phyloP scores from a whole-genome alignment of 805 yeast genomes.

The Kuraishia cidri region DNA sequence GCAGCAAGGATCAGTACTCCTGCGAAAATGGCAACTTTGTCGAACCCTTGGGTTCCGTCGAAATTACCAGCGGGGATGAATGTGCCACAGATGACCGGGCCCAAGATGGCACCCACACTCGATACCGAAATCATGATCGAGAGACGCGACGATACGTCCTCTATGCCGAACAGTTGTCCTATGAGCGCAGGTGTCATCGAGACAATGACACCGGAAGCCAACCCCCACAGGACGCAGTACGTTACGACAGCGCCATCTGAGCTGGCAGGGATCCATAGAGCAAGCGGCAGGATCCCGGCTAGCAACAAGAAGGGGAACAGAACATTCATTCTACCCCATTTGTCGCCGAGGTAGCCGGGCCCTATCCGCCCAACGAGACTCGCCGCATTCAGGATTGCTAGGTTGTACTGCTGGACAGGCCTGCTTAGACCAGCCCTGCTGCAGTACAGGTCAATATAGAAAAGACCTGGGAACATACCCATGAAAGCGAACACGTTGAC shows the following conservation, averaged over 20 bases:
- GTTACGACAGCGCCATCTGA: constrained; percentile 10
- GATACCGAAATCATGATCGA: constrained; percentile 17
- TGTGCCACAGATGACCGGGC: constrained; percentile 23
- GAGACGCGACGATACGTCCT: constrained; percentile 21
- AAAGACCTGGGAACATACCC: constrained; percentile 25
- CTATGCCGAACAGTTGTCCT: constrained; percentile 22
- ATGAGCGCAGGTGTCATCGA: constrained; percentile 23
- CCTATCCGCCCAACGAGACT: constrained; percentile 41
- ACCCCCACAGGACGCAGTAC: constrained; percentile 23
- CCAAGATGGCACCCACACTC: constrained; percentile 21
- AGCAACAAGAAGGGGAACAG: constrained; percentile 18
- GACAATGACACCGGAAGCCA: constrained; percentile 22
- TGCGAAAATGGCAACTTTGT: constrained; percentile 18
- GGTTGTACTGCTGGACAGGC: neutral
- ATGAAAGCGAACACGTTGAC: constrained; percentile 7
- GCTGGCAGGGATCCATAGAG: constrained; percentile 22
- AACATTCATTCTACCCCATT: constrained; percentile 34
- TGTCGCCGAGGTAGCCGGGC: constrained; percentile 38
- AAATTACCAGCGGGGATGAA: constrained; percentile 15
- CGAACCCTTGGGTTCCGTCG: constrained; percentile 14
- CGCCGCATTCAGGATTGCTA: constrained; percentile 23
- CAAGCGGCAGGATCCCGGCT: constrained; percentile 19
- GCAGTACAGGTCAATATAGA: constrained; percentile 9
- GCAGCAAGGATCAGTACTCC: constrained; percentile 17
- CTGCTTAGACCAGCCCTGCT: constrained; percentile 1